These are phyloP conservation scores for Mycosarcoma maydis DNA, from an alignment of 1,284 basidiomycete species.

Conservation along the genomic window DNA sequence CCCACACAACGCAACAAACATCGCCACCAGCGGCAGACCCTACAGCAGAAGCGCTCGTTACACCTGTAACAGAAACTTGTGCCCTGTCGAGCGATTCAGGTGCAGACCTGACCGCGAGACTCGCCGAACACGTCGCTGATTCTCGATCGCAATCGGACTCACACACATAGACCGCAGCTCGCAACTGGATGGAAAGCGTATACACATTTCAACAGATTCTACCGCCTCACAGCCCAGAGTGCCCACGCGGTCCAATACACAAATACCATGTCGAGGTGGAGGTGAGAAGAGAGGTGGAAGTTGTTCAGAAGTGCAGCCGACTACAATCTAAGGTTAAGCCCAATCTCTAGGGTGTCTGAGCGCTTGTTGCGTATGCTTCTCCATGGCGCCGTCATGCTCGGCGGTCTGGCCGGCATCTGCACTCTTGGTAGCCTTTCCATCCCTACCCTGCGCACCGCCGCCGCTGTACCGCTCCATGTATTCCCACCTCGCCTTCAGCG, in stretches of 20 bases:
- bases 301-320: too few relatives aligned
- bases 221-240: too few relatives aligned
- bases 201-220: neutral
- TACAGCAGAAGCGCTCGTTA: conserved; percentile 26
- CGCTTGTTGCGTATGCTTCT: conserved; percentile 47
- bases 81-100: neutral
- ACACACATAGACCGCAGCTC: neutral
- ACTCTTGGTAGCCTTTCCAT: conserved; percentile 34
- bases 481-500: conserved; percentile 63
- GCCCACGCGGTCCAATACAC: too few relatives aligned
- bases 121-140: conserved; percentile 9
- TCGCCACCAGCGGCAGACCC: conserved; percentile 5
- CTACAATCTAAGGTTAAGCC: conserved; percentile 19
- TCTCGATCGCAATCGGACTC: neutral
- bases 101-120: conserved; percentile 5
- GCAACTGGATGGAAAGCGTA: too few relatives aligned
- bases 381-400: conserved; percentile 30
- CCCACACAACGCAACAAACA: neutral
- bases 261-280: too few relatives aligned
- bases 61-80: conserved; percentile 14
- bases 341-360: conserved; percentile 57
- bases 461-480: conserved; percentile 62
- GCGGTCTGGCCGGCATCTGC: conserved; percentile 9
- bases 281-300: too few relatives aligned
- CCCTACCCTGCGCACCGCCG: conserved; percentile 48